Evolutionary conservation across 805 yeast species (phyloP).

Genomic region (Ogataea naganishii): DNA sequence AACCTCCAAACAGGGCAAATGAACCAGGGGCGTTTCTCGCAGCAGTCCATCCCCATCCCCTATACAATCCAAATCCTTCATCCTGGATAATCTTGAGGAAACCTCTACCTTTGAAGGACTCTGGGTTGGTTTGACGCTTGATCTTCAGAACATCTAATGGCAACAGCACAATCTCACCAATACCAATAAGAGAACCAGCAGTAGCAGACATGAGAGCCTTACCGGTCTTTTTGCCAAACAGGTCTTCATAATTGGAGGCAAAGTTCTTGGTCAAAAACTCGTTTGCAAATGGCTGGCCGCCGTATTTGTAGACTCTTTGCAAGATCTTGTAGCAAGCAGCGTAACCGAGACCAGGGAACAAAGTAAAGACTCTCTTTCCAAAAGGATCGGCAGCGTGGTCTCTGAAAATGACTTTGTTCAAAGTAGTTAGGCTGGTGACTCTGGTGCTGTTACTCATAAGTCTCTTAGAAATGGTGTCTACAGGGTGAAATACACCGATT

Average conservation of each 20-base stretch:
- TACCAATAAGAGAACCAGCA: conserved; percentile 95
- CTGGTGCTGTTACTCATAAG: conserved; percentile 75
- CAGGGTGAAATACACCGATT: conserved; percentile 96
- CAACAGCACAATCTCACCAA: conserved; percentile 91
- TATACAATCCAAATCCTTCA: conserved; percentile 88
- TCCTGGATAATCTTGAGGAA: conserved; percentile 77
- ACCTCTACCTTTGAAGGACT: conserved; percentile 97
- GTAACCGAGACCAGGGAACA: conserved; percentile 97
- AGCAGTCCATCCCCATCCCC: conserved; percentile 99
- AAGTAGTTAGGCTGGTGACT: conserved; percentile 52
- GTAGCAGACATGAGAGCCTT: conserved; percentile 96
- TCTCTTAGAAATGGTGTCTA: conserved; percentile 96
- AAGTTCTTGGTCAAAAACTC: conserved; percentile 78
- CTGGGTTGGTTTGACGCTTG: conserved; percentile 99
- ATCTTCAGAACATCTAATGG: conserved; percentile 96
- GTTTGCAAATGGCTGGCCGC: conserved; percentile 98
- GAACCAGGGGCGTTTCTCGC: conserved; percentile 99
- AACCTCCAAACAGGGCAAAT: conserved; percentile 95
- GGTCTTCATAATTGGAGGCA: conserved; percentile 57
- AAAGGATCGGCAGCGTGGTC: conserved; percentile 68
- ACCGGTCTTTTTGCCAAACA: conserved; percentile 90
- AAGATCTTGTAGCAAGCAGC: conserved; percentile 95
- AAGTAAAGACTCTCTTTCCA: conserved; percentile 63
- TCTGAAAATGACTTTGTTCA: conserved; percentile 82
- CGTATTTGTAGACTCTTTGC: conserved; percentile 97